Conservation (phyloP, 257 asterid species). For the Ilex aquifolium region DNA sequence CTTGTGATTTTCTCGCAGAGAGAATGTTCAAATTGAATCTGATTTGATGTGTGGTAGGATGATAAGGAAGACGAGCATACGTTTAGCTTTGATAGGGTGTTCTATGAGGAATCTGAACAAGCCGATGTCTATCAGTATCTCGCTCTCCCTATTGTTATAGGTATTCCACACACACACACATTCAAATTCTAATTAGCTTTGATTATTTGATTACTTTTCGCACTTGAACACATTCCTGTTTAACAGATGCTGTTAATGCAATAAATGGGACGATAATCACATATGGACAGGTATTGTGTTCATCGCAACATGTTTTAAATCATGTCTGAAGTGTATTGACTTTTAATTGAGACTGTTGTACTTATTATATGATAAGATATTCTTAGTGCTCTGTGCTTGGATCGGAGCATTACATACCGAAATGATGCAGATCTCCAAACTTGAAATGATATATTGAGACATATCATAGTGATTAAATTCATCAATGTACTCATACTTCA, state of each 20-base stretch:
- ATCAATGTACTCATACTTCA: too few relatives aligned
- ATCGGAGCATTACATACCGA: too few relatives aligned
- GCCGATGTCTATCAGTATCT: conserved; percentile 58
- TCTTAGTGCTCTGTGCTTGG: too few relatives aligned
- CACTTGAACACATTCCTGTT: conserved; percentile 1
- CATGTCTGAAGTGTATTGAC: too few relatives aligned
- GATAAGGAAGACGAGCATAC: conserved; percentile 70
- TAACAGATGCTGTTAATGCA: conserved; percentile 57
- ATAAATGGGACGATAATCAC: conserved; percentile 72
- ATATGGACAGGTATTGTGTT: conserved; percentile 61
- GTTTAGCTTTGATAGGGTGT: conserved; percentile 66
- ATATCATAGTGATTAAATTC: too few relatives aligned
- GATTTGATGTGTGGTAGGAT: conserved; percentile 36
- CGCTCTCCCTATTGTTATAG: conserved; percentile 61
- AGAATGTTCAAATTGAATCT: conserved; percentile 5
- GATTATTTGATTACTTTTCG: neutral
- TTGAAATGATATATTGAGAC: too few relatives aligned
- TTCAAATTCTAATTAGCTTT: neutral
- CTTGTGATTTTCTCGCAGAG: neutral
- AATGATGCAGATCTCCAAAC: too few relatives aligned
- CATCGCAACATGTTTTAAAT: too few relatives aligned
- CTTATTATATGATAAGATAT: too few relatives aligned
- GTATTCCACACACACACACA: conserved; percentile 16
- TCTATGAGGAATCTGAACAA: conserved; percentile 75
- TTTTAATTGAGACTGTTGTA: too few relatives aligned